Conservation (phyloP, 164 flowering plant species). For the Protea cynaroides region DNA sequence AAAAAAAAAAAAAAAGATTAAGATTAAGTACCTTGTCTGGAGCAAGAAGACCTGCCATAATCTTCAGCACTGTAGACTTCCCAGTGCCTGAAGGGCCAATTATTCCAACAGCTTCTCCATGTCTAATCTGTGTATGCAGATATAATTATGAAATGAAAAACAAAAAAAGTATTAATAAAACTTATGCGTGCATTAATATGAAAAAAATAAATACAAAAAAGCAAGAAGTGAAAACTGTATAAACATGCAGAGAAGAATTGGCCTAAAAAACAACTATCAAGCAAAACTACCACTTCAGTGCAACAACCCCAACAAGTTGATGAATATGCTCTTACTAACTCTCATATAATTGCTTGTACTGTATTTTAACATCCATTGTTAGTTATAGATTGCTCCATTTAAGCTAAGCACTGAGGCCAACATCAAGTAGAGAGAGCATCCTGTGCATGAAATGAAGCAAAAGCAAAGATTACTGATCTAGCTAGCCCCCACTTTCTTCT, state of each 20-base stretch:
- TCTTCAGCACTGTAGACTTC: conserved; percentile 85
- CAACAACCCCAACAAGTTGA: too few relatives aligned
- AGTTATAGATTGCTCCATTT: too few relatives aligned
- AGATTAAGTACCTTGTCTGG: conserved; percentile 69
- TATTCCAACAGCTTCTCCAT: conserved; percentile 98
- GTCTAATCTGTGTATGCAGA: conserved; percentile 55
- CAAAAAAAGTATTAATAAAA: too few relatives aligned
- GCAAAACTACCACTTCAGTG: too few relatives aligned
- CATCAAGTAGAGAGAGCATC: not conserved
- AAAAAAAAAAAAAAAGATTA: not conserved
- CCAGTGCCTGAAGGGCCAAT: conserved; percentile 99
- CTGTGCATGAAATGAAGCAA: not conserved
- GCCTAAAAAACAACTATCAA: too few relatives aligned
- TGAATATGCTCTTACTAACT: too few relatives aligned
- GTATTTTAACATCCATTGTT: too few relatives aligned
- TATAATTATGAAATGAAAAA: conserved; percentile 8
- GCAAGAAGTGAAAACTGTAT: not conserved
- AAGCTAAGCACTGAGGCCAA: not conserved
- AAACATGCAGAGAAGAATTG: not conserved
- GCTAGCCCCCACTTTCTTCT: not conserved
- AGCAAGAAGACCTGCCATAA: conserved; percentile 97
- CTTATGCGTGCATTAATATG: not conserved
- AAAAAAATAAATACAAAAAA: not conserved
- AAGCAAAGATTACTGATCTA: not conserved
- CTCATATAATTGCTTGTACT: too few relatives aligned